These are phyloP conservation scores for Oryza glumipatula DNA, from an alignment of 176 grass and related monocot genomes.

Conservation along the genomic window DNA sequence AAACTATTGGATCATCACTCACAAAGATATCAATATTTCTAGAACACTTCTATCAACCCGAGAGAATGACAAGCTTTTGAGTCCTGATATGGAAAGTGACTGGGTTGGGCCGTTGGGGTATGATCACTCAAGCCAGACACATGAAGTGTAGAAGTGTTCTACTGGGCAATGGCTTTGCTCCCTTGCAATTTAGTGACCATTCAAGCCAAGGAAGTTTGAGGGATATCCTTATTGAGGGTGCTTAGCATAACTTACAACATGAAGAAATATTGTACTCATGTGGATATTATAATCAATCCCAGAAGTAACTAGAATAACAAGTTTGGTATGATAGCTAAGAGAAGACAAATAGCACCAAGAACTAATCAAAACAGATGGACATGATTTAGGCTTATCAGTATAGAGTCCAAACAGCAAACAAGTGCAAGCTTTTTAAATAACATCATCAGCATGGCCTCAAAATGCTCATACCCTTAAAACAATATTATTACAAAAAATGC, in stretches of 20 bases:
- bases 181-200: slow-evolving; percentile 21
- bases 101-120: background rate
- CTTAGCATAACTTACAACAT: background rate
- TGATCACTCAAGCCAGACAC: background rate
- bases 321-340: background rate
- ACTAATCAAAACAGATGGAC: slow-evolving; percentile 9
- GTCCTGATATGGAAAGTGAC: background rate
- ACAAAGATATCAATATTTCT: background rate
- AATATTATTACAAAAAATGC: background rate
- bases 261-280: slow-evolving; percentile 8
- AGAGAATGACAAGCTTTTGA: slow-evolving; percentile 1
- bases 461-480: background rate
- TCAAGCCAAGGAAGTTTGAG: background rate
- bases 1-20: background rate
- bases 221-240: background rate
- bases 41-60: background rate
- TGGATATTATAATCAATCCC: slow-evolving; percentile 4
- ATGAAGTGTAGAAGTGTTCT: background rate
- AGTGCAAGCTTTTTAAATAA: background rate
- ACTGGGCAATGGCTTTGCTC: background rate
- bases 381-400: background rate
- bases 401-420: no score
- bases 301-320: background rate
- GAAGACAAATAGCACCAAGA: background rate
- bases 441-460: slow-evolving; percentile 13